Base-by-base conservation (phyloP, 345 rosid genomes). In the Populus euphratica region DNA sequence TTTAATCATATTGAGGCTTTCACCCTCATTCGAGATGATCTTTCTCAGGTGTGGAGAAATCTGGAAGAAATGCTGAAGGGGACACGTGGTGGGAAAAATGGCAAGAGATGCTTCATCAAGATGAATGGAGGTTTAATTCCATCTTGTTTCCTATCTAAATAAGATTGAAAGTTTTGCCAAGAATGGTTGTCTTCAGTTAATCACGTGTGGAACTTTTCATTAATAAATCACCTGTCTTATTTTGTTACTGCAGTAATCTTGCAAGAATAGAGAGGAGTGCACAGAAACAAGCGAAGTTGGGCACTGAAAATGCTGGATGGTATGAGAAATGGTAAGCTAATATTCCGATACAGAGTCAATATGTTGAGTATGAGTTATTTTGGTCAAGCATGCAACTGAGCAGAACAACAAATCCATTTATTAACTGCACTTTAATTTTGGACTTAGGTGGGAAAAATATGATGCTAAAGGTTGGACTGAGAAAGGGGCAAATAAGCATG, bases 71-170 rank as follows among this genome's bases (percentile, higher is more conserved):
- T 85, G 91, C 92, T 11, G 99, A 90, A 83, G 99, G 98, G 74
- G 98, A 96, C 84, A 89, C 98, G 25, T 96, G 99, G 99, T 96
- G 98, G 99, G 98, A 96, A 80, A 96, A 97, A 67, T 96, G 99
- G 99, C 95, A 91, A 84, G 99, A 96, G 88, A 92, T 96, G 78
- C 91, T 93, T 63, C 91, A 96, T 83, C 99, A 93, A 86, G 99
- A 96, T 85, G 98, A 96, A 79, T 96, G 99, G 99, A 96, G 99
- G 99, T 96, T 83, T 77, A 13, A 29, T 31, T 11, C 49, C 47
- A 43, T 16, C 61, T 27, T 31, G 39, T 43, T 68, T 43, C 33
- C 36, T 29, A 54, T 67, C 72, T 59, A 9, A 31, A 68, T 47
- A n/a, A 43, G 67, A 39, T 11, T 39, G 8, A 21, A 38, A 33